Evolutionary conservation across 192 early-diverging fungal genomes (phyloP).

Genomic region (Podila horticola): DNA sequence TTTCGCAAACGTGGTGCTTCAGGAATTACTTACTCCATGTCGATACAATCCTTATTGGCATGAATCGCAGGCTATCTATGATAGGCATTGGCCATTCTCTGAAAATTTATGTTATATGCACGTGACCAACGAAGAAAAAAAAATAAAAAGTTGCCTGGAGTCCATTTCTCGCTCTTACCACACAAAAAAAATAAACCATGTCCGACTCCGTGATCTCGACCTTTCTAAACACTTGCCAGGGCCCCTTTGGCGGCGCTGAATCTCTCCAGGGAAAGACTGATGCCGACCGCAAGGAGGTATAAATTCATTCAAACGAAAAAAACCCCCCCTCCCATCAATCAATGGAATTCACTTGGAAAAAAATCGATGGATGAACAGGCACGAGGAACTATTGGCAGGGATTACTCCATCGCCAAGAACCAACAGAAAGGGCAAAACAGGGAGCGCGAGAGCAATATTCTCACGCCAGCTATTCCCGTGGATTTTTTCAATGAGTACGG

Average conservation of each 20-base stretch:
- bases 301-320: background rate
- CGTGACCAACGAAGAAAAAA: no score
- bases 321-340: no score
- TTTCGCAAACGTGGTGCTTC: no score
- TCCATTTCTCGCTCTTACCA: no score
- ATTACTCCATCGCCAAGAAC: no score
- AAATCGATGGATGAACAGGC: background rate
- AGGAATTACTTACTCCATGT: no score
- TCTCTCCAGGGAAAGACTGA: constrained; percentile 29
- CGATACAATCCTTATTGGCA: no score
- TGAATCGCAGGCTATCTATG: no score
- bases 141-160: no score
- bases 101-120: background rate
- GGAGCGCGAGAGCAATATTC: background rate
- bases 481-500: background rate
- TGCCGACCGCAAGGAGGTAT: constrained; percentile 46
- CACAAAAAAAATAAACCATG: constrained; percentile 19
- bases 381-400: background rate
- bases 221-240: constrained; percentile 44
- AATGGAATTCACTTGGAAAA: background rate
- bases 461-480: background rate
- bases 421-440: no score
- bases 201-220: constrained; percentile 31
- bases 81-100: background rate
- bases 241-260: constrained; percentile 27